phyloP scores from a whole-genome alignment of 371 early-diverging fungal species.

The Nematocida displodere region DNA sequence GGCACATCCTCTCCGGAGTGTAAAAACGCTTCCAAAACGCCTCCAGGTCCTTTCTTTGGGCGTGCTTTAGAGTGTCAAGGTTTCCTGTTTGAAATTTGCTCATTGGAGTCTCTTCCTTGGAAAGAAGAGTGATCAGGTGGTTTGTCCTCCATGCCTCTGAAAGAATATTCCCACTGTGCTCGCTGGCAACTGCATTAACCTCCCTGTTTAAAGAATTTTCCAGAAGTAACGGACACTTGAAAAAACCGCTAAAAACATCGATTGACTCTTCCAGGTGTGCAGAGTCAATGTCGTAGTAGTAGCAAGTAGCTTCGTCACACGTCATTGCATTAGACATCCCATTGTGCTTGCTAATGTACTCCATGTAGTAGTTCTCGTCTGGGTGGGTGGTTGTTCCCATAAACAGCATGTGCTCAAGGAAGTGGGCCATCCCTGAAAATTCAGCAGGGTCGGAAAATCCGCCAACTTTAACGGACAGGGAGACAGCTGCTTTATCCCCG shows the following conservation, averaged over 20 bases:
- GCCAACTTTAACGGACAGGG: conserved; percentile 75
- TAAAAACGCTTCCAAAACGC: conserved; percentile 57
- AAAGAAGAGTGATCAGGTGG: conserved; percentile 41
- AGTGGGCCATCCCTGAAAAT: conserved; percentile 87
- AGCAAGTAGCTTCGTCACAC: conserved; percentile 75
- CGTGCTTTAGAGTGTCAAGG: conserved; percentile 43
- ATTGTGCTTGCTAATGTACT: conserved; percentile 76
- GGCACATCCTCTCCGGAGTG: conserved; percentile 53
- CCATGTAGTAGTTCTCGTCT: conserved; percentile 60
- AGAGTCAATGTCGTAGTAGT: conserved; percentile 82
- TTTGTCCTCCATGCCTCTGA: conserved; percentile 43
- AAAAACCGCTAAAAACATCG: conserved; percentile 69
- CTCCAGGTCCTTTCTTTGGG: conserved; percentile 49
- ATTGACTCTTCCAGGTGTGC: conserved; percentile 77
- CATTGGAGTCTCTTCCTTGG: conserved; percentile 15
- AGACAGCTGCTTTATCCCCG: conserved; percentile 56
- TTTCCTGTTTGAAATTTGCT: conserved; percentile 58
- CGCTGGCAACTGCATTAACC: conserved; percentile 63
- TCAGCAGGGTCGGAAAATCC: conserved; percentile 68
- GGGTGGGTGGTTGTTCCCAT: conserved; percentile 68
- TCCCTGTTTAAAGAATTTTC: conserved; percentile 60
- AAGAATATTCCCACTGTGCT: conserved; percentile 54
- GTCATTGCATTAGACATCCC: conserved; percentile 92
- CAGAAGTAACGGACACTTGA: conserved; percentile 59
- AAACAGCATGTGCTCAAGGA: conserved; percentile 89